A percentile compares a stretch with the other conserved stretches of the same genome.
Evolutionary conservation across 768 basidiomycete genomes (phyloP).

Genomic region (Naganishia randhawae): DNA sequence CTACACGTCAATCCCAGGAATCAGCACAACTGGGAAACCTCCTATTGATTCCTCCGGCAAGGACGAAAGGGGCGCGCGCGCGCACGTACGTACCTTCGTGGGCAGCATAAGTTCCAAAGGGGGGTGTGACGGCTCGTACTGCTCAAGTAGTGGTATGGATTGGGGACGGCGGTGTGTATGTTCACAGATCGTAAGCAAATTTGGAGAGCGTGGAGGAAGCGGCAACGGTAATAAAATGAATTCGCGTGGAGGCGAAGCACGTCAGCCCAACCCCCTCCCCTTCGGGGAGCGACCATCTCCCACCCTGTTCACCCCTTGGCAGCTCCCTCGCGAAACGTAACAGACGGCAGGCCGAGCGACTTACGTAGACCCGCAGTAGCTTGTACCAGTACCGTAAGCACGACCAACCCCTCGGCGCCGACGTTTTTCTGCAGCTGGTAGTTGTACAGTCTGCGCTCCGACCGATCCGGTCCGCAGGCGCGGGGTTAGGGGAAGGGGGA

Average conservation of each 20-base stretch:
- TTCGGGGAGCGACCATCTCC: no score
- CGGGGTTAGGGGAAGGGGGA: constrained; percentile 17
- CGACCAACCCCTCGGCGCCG: constrained; percentile 83
- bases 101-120: constrained; percentile 86
- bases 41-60: no score
- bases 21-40: no score
- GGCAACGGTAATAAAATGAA: no score
- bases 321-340: constrained; percentile 3
- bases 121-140: constrained; percentile 85
- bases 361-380: constrained; percentile 72
- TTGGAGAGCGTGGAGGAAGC: no score
- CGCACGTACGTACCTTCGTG: constrained; percentile 50
- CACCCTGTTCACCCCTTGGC: no score
- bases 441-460: constrained; percentile 71
- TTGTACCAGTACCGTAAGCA: constrained; percentile 80
- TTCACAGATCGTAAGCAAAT: no score
- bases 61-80: not conserved
- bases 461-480: constrained; percentile 48
- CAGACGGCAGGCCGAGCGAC: constrained; percentile 40
- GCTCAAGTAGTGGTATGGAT: no score
- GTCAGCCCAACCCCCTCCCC: no score
- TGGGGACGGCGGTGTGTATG: no score
- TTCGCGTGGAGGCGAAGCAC: no score
- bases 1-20: constrained; percentile 40
- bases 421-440: constrained; percentile 90